Base-by-base conservation (phyloP, 352 stramenopile species). In the Phytopythium vexans region DNA sequence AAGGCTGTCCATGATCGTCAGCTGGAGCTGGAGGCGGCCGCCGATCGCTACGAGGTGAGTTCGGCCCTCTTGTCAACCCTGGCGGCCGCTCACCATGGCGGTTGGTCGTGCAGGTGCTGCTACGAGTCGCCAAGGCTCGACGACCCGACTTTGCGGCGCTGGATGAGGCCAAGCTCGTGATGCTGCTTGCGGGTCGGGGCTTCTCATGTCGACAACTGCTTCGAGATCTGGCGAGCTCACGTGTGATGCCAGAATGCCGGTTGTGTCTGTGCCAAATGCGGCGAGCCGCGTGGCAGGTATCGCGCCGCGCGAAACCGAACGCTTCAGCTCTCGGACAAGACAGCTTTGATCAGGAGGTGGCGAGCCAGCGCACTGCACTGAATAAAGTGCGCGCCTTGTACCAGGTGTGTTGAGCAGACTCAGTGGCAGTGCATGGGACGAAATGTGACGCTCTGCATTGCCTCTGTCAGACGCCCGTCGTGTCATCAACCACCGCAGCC, bases 81-180 rank as follows among this genome's bases (percentile, higher is more conserved):
- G n/a, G 47, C 6, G 34, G 35, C 0, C 6, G 10, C 46, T 35
- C 8, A 16, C 15, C 15, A 33, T 51, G 21, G 1, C 21, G 9
- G 35, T 12, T 47, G 36, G 8, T 45, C 11, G 4, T 43, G 16
- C 41, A 80, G 70, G 54, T 73, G 3, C 41, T 82, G n/a, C 52
- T 84, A 14, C 48, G 36, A 16, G 14, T 53, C 1, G 49, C 58
- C 11, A 66, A 78, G 11, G 55, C 62, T 1, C 51, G 56, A 38
- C 58, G 51, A 0, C 51, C 66, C 1, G 71, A 89, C 48, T 89
- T 87, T 58, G 66, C 44, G 10, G 77, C 64, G 27, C 51, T 89
- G 15, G 60, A 70, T 35, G 48, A 60, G 8, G 50, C 49, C 8
- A 61, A 77, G 53, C 44, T 86, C 32, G 21, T 72, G 34, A 63